Conservation (phyloP, 345 rosid species). For the Salix dunnii region DNA sequence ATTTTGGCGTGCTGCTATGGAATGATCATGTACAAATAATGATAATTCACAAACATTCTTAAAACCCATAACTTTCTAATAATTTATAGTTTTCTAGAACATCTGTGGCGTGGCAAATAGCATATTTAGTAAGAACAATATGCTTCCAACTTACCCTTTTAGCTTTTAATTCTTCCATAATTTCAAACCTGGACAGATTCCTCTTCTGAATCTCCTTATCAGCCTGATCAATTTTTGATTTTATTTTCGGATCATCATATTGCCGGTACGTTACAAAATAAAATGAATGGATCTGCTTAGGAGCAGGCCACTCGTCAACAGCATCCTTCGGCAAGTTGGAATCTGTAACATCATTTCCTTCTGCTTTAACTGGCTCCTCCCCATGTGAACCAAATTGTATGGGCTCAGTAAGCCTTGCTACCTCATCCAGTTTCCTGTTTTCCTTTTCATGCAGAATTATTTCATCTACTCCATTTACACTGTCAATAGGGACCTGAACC, state of each 20-base stretch:
- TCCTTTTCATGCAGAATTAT: conserved; percentile 32
- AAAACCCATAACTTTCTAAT: neutral
- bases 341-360: conserved; percentile 36
- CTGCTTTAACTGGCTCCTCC: conserved; percentile 43
- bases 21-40: neutral
- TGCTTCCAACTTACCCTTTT: conserved; percentile 51
- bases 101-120: neutral
- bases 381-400: conserved; percentile 60
- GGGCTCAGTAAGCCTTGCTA: conserved; percentile 30
- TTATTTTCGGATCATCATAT: conserved; percentile 58
- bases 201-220: conserved; percentile 53
- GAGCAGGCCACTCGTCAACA: conserved; percentile 79
- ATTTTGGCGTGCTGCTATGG: neutral
- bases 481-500: conserved; percentile 52
- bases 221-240: conserved; percentile 57
- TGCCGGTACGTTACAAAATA: conserved; percentile 54
- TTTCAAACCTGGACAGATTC: conserved; percentile 40
- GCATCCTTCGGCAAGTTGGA: conserved; percentile 60
- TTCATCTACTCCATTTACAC: conserved; percentile 35
- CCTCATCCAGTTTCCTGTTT: conserved; percentile 52
- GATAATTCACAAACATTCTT: neutral
- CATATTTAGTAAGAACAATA: conserved; percentile 2
- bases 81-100: neutral
- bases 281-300: conserved; percentile 55
- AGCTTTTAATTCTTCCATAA: conserved; percentile 44